These are phyloP conservation scores for Dioscorea zingiberensis DNA, from an alignment of 106 monocot species.

Conservation along the genomic window DNA sequence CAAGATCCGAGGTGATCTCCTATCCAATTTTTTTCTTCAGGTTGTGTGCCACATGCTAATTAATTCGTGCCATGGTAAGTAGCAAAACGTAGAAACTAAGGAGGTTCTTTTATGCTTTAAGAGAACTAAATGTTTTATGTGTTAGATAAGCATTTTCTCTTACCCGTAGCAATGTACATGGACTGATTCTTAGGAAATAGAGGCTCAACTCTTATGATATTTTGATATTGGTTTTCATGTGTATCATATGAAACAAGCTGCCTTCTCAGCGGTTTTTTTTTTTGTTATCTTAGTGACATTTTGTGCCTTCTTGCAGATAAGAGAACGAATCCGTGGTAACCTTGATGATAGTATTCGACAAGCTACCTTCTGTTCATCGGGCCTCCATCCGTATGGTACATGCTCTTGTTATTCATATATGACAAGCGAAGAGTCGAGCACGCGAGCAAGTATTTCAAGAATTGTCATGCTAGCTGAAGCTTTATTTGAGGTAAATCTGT, in stretches of 20 bases:
- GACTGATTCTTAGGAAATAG: too few species aligned
- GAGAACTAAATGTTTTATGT: too few species aligned
- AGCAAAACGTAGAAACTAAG: too few species aligned
- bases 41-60: slow-evolving; percentile 16
- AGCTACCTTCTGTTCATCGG: slow-evolving; percentile 45
- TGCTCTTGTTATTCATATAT: slow-evolving; percentile 62
- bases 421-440: slow-evolving; percentile 40
- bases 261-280: too few species aligned
- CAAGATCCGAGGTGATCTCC: slow-evolving; percentile 67
- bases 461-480: slow-evolving; percentile 86
- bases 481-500: slow-evolving; percentile 63
- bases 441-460: slow-evolving; percentile 75
- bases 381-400: slow-evolving; percentile 70
- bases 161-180: too few species aligned
- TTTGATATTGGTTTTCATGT: not conserved
- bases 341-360: slow-evolving; percentile 22
- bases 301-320: slow-evolving; percentile 46
- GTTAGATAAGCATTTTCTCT: too few species aligned
- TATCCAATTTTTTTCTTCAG: slow-evolving; percentile 21
- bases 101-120: too few species aligned
- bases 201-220: too few species aligned
- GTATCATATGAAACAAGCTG: not conserved
- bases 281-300: too few species aligned
- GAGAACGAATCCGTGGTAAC: slow-evolving; percentile 36
- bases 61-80: slow-evolving; percentile 1